Evolutionary conservation across 805 yeast species (phyloP), one percentile per base, ranked within the genome.

Genomic region (Candida chauliodis): DNA sequence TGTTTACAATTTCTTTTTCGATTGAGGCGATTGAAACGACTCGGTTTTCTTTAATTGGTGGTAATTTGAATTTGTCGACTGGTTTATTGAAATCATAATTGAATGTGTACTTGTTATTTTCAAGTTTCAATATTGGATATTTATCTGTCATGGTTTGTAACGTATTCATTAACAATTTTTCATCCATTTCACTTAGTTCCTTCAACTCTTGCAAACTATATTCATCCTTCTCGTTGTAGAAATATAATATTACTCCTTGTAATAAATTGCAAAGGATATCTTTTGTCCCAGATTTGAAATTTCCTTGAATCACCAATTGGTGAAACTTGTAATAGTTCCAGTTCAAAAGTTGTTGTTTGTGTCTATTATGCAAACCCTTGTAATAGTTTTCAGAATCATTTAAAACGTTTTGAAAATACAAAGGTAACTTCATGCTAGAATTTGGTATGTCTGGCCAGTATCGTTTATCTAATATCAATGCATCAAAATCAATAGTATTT

Each of bases 301-400:
- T 42, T 2, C 59, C 60, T 10, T 45, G 41, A 11, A 73, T 53
- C 0, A 51, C 46, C 14, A 73, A 41, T 42, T 69, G 71, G 37
- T 73, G 77, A 13, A 72, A 51, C 13, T 66, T 56, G 34, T 58
- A 64, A 36, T 52, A 55, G 23, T 54, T 57, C 78, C 78, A 73
- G 42, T 69, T 65, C 11, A 71, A 51, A 3, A 38, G 52, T 38
- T 56, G 61, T 30, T 46, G 51, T 31, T 53, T 48, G 25, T 45
- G 43, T 20, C 51, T 52, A 9, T 51, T 58, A 19, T 52, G 52
- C 14, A 42, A 36, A 6, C 29, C 34, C 15, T 48, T 42, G 38
- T 60, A 63, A 5, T 40, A 25, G 2, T 38, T 41, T 5, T 50
- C 44, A 34, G 63, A 64, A 8, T 44, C 43, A 13, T 45, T 44